Evolutionary conservation across 1,284 basidiomycete species (phyloP).

Genomic region (Farysia itapuensis): DNA sequence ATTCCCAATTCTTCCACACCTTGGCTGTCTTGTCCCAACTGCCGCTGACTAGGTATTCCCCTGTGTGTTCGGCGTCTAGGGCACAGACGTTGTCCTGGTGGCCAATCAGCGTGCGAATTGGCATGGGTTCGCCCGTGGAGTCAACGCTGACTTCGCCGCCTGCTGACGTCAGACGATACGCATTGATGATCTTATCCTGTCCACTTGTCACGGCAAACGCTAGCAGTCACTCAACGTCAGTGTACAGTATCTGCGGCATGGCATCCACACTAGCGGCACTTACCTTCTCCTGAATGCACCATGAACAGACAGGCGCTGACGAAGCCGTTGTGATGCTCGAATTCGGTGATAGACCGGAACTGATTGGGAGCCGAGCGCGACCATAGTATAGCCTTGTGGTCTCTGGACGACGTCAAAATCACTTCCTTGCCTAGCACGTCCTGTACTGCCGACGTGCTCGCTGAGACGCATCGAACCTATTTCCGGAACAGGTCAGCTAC

Average conservation of each 20-base stretch:
- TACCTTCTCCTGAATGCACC: neutral
- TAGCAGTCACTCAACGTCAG: too few species aligned
- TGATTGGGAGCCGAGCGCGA: constrained; percentile 24
- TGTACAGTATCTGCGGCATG: too few species aligned
- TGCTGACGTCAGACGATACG: constrained; percentile 32
- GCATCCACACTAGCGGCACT: too few species aligned
- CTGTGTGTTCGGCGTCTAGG: constrained; percentile 64
- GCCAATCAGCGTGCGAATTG: constrained; percentile 63
- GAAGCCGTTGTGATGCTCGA: constrained; percentile 50
- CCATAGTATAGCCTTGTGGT: constrained; percentile 39
- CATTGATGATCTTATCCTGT: constrained; percentile 55
- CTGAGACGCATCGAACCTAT: constrained; percentile 43
- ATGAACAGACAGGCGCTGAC: constrained; percentile 43
- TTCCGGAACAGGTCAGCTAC: too few species aligned
- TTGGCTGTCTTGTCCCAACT: constrained; percentile 98
- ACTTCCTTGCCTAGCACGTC: constrained; percentile 3
- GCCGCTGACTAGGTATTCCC: constrained; percentile 74
- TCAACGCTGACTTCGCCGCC: constrained; percentile 7
- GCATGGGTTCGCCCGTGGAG: constrained; percentile 17
- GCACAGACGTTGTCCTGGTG: constrained; percentile 90
- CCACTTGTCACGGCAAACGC: constrained; percentile 47
- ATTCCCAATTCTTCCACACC: constrained; percentile 78
- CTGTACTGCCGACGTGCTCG: constrained; percentile 7
- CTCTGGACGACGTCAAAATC: constrained; percentile 46
- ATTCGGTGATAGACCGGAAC: constrained; percentile 21